Conservation (phyloP, 495 filamentous ascomycete species). For the Hypoxylon trugodes region DNA sequence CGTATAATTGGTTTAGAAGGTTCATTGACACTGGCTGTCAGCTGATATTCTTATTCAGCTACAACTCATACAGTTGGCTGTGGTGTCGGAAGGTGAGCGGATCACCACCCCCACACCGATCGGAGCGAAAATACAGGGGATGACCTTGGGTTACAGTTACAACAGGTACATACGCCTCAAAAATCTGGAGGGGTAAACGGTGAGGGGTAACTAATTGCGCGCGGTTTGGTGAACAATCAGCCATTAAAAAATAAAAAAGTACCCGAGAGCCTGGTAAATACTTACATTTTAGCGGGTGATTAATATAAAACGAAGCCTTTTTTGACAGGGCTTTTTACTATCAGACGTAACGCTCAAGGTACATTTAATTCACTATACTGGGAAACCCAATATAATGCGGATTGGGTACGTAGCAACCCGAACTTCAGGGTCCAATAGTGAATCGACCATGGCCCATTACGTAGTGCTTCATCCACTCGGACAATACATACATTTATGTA, state of each 20-base stretch:
- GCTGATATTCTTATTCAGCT: slow-evolving; percentile 5
- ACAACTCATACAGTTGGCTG: not conserved
- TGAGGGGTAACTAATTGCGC: slow-evolving; percentile 27
- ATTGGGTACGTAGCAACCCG: slow-evolving; percentile 18
- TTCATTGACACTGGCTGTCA: slow-evolving; percentile 10
- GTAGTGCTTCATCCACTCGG: not conserved
- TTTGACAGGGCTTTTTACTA: not conserved
- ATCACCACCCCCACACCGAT: slow-evolving; percentile 11
- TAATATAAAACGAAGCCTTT: not conserved
- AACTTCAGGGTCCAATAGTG: slow-evolving; percentile 13
- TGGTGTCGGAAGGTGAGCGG: slow-evolving; percentile 23
- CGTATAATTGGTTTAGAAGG: not conserved
- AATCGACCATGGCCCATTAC: not conserved
- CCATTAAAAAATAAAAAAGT: no score
- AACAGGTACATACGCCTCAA: slow-evolving; percentile 16
- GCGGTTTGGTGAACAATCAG: not conserved
- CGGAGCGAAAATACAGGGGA: slow-evolving; percentile 16
- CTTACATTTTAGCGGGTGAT: no score
- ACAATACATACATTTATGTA: not conserved
- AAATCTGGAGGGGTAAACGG: slow-evolving; percentile 27
- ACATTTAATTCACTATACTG: not conserved
- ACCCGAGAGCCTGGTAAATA: slow-evolving; percentile 24
- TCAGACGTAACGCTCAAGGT: not conserved
- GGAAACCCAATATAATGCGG: not conserved
- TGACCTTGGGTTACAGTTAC: slow-evolving; percentile 13